Base-by-base conservation (phyloP, 1,284 basidiomycete genomes). In the Coriolopsis trogii region DNA sequence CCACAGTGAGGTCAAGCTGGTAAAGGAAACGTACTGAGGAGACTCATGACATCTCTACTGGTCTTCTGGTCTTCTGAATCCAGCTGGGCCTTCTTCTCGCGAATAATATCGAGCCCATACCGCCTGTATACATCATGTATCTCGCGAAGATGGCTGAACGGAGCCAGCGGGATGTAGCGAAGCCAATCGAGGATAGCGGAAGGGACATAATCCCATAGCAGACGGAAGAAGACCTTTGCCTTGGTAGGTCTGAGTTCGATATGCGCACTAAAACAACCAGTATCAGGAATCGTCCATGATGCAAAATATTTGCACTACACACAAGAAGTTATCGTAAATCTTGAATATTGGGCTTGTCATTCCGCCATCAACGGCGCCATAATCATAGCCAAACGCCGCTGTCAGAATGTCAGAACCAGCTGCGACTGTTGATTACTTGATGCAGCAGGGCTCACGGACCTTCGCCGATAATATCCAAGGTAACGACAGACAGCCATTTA, bases 1-100 rank as follows among this genome's bases (percentile, higher is more conserved):
- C 52, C 66, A 40, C 64, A 50, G n/a, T n/a, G 24, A 64, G 65
- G 31, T 61, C 24, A 15, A 20, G 36, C 25, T 46, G 42, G 33
- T 28, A 13, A 15, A 33, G 23, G 16, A 33, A 58, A 24, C 69
- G 6, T 41, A 75, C 75, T 67, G 10, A 79, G 66, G 20, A 77
- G 59, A 47, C 68, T 76, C 60, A 79, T 69, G 24, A 75, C 53
- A 51, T 78, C 78, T 46, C 51, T 61, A 31, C 26, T 53, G 24
- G 57, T 49, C 23, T 39, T 34, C 12, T 37, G 50, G 18, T 59
- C 60, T 25, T 58, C 53, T 21, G 15, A 51, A 36, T 39, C 28
- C 10, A 34, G 16, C 6, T 39, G 36, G 4, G 15, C 12, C 16
- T 28, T 20, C 39, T 65, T 34, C 49, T 61, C 49, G 15, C 56